Evolutionary conservation across 2,329 filamentous ascomycete genomes (phyloP), one percentile per base, ranked within the genome.

Genomic region (Claviceps pazoutovae): DNA sequence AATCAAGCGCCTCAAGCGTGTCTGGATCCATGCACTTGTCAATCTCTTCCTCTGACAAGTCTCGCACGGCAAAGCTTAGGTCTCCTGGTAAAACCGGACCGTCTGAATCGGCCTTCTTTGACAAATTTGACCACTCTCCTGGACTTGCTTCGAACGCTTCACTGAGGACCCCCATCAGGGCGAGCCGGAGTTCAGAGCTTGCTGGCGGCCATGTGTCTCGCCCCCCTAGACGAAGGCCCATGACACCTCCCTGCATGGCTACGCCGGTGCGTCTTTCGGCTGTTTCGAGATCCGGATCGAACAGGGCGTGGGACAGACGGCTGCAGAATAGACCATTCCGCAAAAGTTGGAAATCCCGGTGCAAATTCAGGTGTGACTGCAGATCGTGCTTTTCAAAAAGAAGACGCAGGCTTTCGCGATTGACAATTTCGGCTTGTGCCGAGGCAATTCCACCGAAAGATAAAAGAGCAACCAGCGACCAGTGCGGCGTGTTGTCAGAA

Each of bases 131-230:
- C n/a, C 16, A 19, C 48, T 42, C 34, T 17, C 51, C 57, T 45
- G 55, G 58, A 41, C 59, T 57, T 23, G 53, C 66, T 56, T 60
- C 67, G 58, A 88, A 88, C 56, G 81, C 87, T 56, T 96, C 90
- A 2, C 78, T 76, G 6, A 97, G 71, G 1, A 97, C 78, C 0
- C 88, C 89, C 77, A 90, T 94, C 17, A 98, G 73, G 0, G 88
- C 88, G 5, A 97, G 74, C 9, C 89, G 81, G n/a, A 98, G 71
- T 64, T 97, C 93, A 0, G 90, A 96, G 64, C 87, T 94, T 23
- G 89, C 89, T 4, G 93, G 93, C 26, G 93, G 93, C 93, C 93
- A 97, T 36, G 76, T 87, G 51, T 87, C 82, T 59, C 88, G 79
- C 2, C 79, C 80, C n/a, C 86, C 86, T 0, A 97, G 73, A 42